A percentile compares a stretch with the other conserved stretches of the same genome.
Evolutionary conservation across 352 stramenopile species (phyloP).

Genomic region (Globisporangium splendens): DNA sequence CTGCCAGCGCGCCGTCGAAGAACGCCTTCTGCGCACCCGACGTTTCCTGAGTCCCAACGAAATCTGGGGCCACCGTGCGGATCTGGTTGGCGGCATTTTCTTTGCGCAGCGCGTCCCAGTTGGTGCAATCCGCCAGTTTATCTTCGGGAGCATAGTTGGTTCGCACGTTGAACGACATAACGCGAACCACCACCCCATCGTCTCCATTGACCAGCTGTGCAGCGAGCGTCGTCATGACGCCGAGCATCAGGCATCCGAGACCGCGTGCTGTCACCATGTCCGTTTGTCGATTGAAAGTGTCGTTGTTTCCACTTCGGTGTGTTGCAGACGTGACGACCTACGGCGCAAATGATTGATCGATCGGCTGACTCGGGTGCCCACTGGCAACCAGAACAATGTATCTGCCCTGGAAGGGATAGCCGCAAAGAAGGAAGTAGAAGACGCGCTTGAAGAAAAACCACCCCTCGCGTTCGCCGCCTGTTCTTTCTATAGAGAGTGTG

Average conservation of each 20-base stretch:
- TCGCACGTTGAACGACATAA: slow-evolving; percentile 82
- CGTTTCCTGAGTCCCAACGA: slow-evolving; percentile 79
- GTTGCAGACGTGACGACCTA: too few relatives aligned
- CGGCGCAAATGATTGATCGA: too few relatives aligned
- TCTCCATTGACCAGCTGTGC: slow-evolving; percentile 5
- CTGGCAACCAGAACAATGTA: too few relatives aligned
- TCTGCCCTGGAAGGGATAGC: too few relatives aligned
- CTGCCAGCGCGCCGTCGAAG: slow-evolving; percentile 47
- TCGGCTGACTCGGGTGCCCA: too few relatives aligned
- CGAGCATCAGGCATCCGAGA: slow-evolving; percentile 1
- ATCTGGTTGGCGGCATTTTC: slow-evolving; percentile 61
- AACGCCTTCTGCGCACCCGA: slow-evolving; percentile 66
- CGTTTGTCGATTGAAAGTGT: too few relatives aligned
- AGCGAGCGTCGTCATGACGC: background rate
- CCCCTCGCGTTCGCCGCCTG: too few relatives aligned
- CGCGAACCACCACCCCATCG: slow-evolving; percentile 44
- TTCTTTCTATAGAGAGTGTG: background rate
- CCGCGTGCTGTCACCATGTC: too few relatives aligned
- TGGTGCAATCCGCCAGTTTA: slow-evolving; percentile 35
- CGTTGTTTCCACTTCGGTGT: too few relatives aligned
- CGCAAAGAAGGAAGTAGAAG: too few relatives aligned
- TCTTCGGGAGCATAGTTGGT: slow-evolving; percentile 57
- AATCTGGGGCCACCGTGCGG: slow-evolving; percentile 48
- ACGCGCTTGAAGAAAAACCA: too few relatives aligned
- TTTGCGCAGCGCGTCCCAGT: slow-evolving; percentile 64